These are phyloP conservation scores for Lolium multiflorum DNA, from an alignment of 176 grass and related monocot genomes.

Conservation along the genomic window DNA sequence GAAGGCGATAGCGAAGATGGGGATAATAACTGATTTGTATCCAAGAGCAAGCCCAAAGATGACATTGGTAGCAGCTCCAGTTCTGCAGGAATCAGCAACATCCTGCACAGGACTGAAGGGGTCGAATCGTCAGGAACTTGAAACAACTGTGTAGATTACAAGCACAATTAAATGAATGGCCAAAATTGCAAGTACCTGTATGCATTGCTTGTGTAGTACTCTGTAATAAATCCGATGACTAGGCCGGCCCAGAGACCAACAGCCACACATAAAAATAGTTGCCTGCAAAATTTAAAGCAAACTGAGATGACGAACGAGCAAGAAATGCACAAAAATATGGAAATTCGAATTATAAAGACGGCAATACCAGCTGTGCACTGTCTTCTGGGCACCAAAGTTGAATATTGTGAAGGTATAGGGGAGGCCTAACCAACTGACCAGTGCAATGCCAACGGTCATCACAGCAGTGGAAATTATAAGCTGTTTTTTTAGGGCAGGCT, in stretches of 20 bases:
- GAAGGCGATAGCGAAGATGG: slow-evolving; percentile 88
- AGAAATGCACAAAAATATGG: slow-evolving; percentile 1
- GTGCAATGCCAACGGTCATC: slow-evolving; percentile 85
- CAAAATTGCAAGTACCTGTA: slow-evolving; percentile 64
- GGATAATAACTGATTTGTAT: slow-evolving; percentile 93
- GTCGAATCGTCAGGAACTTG: slow-evolving; percentile 12
- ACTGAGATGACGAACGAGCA: slow-evolving; percentile 20
- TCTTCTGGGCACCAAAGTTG: slow-evolving; percentile 97
- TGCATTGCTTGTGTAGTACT: slow-evolving; percentile 98
- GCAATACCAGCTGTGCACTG: slow-evolving; percentile 79
- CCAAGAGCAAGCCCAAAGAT: slow-evolving; percentile 95
- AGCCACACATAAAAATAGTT: slow-evolving; percentile 86
- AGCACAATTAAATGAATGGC: background rate
- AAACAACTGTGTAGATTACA: slow-evolving; percentile 13
- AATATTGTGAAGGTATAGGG: slow-evolving; percentile 89
- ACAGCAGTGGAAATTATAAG: slow-evolving; percentile 82
- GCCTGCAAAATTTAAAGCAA: slow-evolving; percentile 51
- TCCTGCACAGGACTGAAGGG: slow-evolving; percentile 84
- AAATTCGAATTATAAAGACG: slow-evolving; percentile 11
- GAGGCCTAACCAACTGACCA: slow-evolving; percentile 92
- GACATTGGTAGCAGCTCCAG: slow-evolving; percentile 89
- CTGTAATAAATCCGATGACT: slow-evolving; percentile 88
- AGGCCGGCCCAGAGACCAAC: slow-evolving; percentile 95
- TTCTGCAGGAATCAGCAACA: slow-evolving; percentile 90
- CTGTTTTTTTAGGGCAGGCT: slow-evolving; percentile 79